A percentile compares a stretch with the other conserved stretches of the same genome.
phyloP scores from a whole-genome alignment of 352 stramenopile genomes.

The Globisporangium irregulare region DNA sequence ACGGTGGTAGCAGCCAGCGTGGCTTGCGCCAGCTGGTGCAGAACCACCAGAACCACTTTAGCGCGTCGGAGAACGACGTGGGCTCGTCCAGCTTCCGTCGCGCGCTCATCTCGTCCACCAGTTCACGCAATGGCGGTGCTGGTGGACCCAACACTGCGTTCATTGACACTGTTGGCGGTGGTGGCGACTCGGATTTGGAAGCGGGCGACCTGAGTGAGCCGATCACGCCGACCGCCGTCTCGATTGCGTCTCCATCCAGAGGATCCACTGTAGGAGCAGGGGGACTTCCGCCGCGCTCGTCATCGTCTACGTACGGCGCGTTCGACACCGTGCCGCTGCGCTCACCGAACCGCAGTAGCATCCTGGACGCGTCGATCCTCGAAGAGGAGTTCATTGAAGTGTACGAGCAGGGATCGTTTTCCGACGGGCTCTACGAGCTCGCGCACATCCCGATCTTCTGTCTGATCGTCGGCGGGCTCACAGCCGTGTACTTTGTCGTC shows the following conservation, averaged over 20 bases:
- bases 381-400: conserved; percentile 74
- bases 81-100: conserved; percentile 31
- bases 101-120: conserved; percentile 19
- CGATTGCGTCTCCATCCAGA: conserved; percentile 23
- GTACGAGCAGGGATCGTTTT: conserved; percentile 68
- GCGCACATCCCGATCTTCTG: conserved; percentile 73
- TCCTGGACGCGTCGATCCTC: conserved; percentile 62
- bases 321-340: conserved; percentile 42
- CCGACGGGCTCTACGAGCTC: conserved; percentile 57
- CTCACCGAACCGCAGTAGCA: conserved; percentile 41
- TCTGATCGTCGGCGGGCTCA: conserved; percentile 72
- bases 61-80: conserved; percentile 46
- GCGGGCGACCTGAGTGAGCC: conserved; percentile 1
- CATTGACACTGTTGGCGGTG: not conserved
- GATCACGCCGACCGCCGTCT: conserved; percentile 13
- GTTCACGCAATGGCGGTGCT: conserved; percentile 18
- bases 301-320: conserved; percentile 49
- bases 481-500: conserved; percentile 85
- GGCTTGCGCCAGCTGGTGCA: conserved; percentile 69
- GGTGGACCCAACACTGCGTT: conserved; percentile 3
- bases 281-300: not conserved
- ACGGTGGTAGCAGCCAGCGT: conserved; percentile 58
- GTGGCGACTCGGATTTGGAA: conserved; percentile 21
- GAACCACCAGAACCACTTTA: conserved; percentile 71
- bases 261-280: not conserved